These are phyloP conservation scores for Immersiporthe knoxdaviesiana DNA, from an alignment of 2,329 filamentous ascomycete species.

Conservation along the genomic window DNA sequence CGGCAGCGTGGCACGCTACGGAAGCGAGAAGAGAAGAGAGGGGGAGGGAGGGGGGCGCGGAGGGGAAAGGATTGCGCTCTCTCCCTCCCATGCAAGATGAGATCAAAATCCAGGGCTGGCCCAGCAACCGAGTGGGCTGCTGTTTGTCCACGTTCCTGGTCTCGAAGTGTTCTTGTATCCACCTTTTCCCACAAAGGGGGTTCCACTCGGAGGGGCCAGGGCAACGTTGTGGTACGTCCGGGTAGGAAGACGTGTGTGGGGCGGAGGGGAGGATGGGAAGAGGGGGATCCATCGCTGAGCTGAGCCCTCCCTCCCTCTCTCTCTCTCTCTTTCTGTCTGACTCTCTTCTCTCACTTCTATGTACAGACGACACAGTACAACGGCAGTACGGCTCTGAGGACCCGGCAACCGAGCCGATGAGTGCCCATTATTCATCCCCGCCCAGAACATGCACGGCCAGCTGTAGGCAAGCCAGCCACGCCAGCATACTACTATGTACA, in stretches of 20 bases:
- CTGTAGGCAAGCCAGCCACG: neutral
- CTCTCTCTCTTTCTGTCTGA: neutral
- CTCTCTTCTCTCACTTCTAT: neutral
- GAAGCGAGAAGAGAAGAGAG: too few species aligned
- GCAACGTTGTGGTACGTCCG: neutral
- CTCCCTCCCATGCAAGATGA: conserved; percentile 12
- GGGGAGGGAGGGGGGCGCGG: too few species aligned
- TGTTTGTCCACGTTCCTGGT: conserved; percentile 10
- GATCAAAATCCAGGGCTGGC: conserved; percentile 12
- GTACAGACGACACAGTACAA: too few species aligned
- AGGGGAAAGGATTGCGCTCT: neutral
- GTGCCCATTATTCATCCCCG: neutral
- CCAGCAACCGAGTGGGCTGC: conserved; percentile 8
- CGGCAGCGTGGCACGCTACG: conserved; percentile 14
- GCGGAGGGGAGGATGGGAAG: neutral
- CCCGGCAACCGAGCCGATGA: neutral
- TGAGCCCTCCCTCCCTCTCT: neutral
- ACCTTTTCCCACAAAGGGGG: neutral
- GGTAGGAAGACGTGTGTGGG: neutral
- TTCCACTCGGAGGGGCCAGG: neutral
- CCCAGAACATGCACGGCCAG: neutral
- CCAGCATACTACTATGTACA: neutral
- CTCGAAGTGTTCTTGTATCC: neutral
- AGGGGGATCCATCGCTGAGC: neutral
- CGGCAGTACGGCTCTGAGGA: neutral